Evolutionary conservation across 2,329 filamentous ascomycete species (phyloP), one percentile per base, ranked within the genome.

Genomic region (Neofusicoccum parvum): DNA sequence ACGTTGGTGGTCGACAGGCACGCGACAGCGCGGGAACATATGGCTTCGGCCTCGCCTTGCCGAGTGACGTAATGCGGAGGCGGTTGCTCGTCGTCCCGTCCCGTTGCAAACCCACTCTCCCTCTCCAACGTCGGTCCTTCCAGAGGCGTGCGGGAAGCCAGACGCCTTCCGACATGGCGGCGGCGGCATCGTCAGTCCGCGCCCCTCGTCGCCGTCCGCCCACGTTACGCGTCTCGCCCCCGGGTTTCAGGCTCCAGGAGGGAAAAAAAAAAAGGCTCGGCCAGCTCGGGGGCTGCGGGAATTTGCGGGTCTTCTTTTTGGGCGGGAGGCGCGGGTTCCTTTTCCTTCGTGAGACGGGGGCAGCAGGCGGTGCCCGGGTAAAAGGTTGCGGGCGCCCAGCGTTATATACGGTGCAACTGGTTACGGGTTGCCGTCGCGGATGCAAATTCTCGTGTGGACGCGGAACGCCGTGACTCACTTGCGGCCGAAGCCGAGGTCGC

Each of bases 51-150:
- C 34, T 4, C 51, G 10, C 15, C 15, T n/a, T 11, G 51, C 51
- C 51, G 37, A 43, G 53, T 58, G 53, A 58, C 53, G 53, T 32
- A 43, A 58, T 58, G 53, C 53, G 53, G 53, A 58, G 53, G 53
- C 53, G 53, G 53, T 58, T 32, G 20, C 27, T 58, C 37, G 37
- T 43, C 53, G 53, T 58, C 15, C 53, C 53, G 53, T 43, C 20
- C 53, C 53, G 53, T 32, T 58, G 37, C 23, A 32, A 58, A 43
- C 20, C 37, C 37, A 15, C 53, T 27, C 53, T 45, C 36, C 14
- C 36, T 27, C 37, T 23, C 32, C 37, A 32, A 56, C 37, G 17
- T 41, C 53, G 53, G 12, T 7, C 36, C 34, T 56, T 43, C 32
- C 34, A 10, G 5, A 43, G 53, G n/a, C 23, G 6, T 27, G 12